phyloP scores from a whole-genome alignment of 148 eudicot genomes.

The Nepenthes gracilis region DNA sequence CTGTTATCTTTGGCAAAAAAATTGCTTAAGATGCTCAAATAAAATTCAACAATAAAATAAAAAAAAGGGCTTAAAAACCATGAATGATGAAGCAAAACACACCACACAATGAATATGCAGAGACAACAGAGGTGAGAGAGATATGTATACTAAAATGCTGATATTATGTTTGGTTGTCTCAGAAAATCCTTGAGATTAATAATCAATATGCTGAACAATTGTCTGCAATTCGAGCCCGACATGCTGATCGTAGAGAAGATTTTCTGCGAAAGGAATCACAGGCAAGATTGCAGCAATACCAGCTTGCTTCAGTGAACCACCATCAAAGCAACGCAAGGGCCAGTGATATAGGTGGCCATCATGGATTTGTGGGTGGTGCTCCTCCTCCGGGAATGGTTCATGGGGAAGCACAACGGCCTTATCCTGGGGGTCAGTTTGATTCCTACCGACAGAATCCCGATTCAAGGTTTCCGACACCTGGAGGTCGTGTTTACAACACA shows the following conservation, averaged over 20 bases:
- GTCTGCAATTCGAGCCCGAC: slow-evolving; percentile 50
- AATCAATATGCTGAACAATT: slow-evolving; percentile 53
- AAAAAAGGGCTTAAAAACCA: too few species aligned
- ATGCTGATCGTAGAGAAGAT: slow-evolving; percentile 59
- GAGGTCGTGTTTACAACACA: slow-evolving; percentile 59
- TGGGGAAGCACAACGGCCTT: slow-evolving; percentile 37
- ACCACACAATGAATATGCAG: too few species aligned
- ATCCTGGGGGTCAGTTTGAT: slow-evolving; percentile 43
- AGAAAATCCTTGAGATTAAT: slow-evolving; percentile 49
- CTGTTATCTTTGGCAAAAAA: too few species aligned
- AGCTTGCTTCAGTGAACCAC: slow-evolving; percentile 37
- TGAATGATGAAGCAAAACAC: too few species aligned
- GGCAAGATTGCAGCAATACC: slow-evolving; percentile 65
- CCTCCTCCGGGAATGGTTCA: slow-evolving; percentile 7
- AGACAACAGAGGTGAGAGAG: too few species aligned
- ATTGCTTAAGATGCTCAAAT: too few species aligned
- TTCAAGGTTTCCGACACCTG: slow-evolving; percentile 54
- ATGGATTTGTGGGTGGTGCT: slow-evolving; percentile 30
- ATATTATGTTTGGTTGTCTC: slow-evolving; percentile 7
- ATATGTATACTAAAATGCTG: not conserved
- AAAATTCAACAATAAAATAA: too few species aligned
- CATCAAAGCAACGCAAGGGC: slow-evolving; percentile 30
- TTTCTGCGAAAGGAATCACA: slow-evolving; percentile 63
- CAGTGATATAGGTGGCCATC: slow-evolving; percentile 32
- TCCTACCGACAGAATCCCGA: slow-evolving; percentile 52